Conservation (phyloP, 805 yeast genomes). For the Schwanniomyces yamadae region DNA sequence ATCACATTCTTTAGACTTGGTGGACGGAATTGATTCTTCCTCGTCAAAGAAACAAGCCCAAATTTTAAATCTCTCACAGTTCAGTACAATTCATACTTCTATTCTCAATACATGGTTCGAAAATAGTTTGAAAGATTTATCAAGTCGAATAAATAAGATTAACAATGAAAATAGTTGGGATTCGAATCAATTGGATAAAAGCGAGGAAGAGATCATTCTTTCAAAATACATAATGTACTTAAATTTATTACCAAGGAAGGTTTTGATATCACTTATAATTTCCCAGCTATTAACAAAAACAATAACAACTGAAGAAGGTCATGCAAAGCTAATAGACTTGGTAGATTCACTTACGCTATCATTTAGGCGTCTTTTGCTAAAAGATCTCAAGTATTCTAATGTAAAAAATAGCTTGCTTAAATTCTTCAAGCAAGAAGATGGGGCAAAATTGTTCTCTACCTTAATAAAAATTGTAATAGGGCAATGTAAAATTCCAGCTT, state of each 20-base stretch:
- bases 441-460: slow-evolving; percentile 17
- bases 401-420: slow-evolving; percentile 9
- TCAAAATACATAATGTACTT: slow-evolving; percentile 15
- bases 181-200: slow-evolving; percentile 8
- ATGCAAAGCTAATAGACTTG: slow-evolving; percentile 16
- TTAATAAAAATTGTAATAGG: slow-evolving; percentile 16
- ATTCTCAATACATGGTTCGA: slow-evolving; percentile 15
- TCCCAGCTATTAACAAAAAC: slow-evolving; percentile 20
- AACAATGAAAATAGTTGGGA: neutral
- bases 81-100: slow-evolving; percentile 8
- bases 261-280: slow-evolving; percentile 16
- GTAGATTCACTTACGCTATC: slow-evolving; percentile 12
- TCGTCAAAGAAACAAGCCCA: slow-evolving; percentile 1
- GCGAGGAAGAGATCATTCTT: slow-evolving; percentile 6
- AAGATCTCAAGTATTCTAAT: slow-evolving; percentile 8
- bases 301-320: slow-evolving; percentile 14
- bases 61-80: slow-evolving; percentile 4
- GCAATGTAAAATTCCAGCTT: slow-evolving; percentile 11
- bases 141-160: neutral
- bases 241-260: slow-evolving; percentile 12
- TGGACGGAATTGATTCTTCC: slow-evolving; percentile 11
- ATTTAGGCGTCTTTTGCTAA: slow-evolving; percentile 10
- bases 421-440: slow-evolving; percentile 18
- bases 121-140: slow-evolving; percentile 1
- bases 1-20: slow-evolving; percentile 15